These are phyloP conservation scores for Tuber brumale DNA, from an alignment of 495 filamentous ascomycete genomes.

Conservation along the genomic window DNA sequence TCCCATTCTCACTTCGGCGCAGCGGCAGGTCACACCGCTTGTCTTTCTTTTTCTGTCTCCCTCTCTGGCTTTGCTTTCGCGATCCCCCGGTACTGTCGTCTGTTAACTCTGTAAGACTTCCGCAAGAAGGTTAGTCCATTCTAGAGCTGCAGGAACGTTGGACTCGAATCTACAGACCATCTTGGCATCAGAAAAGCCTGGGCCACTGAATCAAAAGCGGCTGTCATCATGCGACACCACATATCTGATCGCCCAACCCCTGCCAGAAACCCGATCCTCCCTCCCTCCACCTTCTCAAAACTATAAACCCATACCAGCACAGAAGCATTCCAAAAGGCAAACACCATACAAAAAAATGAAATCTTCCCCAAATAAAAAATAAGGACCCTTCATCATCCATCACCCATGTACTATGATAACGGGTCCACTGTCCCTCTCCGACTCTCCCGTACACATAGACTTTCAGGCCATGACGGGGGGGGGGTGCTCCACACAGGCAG, in stretches of 20 bases:
- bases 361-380: neutral
- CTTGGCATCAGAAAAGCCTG: neutral
- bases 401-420: neutral
- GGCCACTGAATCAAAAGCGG: neutral
- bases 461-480: neutral
- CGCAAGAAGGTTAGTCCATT: neutral
- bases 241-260: neutral
- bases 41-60: neutral
- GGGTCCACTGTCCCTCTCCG: neutral
- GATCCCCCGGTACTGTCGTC: neutral
- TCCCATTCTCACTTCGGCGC: neutral
- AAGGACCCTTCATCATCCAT: neutral
- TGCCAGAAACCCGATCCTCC: neutral
- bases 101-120: neutral
- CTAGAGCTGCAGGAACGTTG: constrained; percentile 19
- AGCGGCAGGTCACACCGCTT: neutral
- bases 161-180: neutral
- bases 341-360: neutral
- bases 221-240: neutral
- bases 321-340: neutral
- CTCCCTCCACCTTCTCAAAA: neutral
- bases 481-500: neutral
- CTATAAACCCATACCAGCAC: neutral
- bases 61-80: neutral
- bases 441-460: neutral